These are phyloP conservation scores for Globisporangium parvum DNA, from an alignment of 352 stramenopile genomes.

Conservation along the genomic window DNA sequence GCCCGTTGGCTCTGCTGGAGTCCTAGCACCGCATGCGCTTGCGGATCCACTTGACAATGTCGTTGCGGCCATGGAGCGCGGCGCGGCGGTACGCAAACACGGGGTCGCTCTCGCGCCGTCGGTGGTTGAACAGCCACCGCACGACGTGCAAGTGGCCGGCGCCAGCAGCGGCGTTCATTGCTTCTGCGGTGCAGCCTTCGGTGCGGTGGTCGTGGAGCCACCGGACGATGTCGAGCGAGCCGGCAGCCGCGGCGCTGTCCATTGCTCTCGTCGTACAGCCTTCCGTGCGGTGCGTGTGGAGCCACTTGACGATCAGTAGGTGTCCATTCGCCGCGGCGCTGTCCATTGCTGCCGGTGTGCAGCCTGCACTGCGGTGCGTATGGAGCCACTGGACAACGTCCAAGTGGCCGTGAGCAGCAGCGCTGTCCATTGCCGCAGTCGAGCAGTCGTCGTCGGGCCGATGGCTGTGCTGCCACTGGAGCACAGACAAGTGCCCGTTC, in stretches of 20 bases:
- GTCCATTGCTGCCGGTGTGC: slow-evolving; percentile 9
- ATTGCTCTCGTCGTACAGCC: slow-evolving; percentile 8
- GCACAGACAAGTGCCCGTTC: slow-evolving; percentile 1
- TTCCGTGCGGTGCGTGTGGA: slow-evolving; percentile 4
- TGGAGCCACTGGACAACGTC: slow-evolving; percentile 9
- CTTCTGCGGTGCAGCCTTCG: slow-evolving; percentile 8
- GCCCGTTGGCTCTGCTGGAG: too few species aligned
- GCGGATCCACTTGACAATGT: slow-evolving; percentile 12
- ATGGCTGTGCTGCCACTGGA: slow-evolving; percentile 6
- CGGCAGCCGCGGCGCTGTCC: slow-evolving; percentile 2
- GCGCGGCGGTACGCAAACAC: slow-evolving; percentile 1
- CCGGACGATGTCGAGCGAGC: slow-evolving; percentile 5
- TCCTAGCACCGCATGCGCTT: slow-evolving; percentile 1
- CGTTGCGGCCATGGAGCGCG: slow-evolving; percentile 7
- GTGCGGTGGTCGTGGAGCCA: slow-evolving; percentile 15
- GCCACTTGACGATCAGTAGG: slow-evolving; percentile 11
- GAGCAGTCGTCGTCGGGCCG: slow-evolving; percentile 4
- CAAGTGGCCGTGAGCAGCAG: slow-evolving; percentile 1
- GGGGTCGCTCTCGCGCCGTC: slow-evolving; percentile 4
- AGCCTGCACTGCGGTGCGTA: slow-evolving; percentile 4
- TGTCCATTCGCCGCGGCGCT: slow-evolving; percentile 1
- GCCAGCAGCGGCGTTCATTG: slow-evolving; percentile 8
- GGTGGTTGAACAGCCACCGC: slow-evolving; percentile 13
- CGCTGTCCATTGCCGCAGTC: slow-evolving; percentile 4
- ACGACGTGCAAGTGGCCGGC: slow-evolving; percentile 11